Percentiles rank a stretch among this genome's conserved stretches.
Conservation (phyloP, 2,329 filamentous ascomycete species). For the Apiospora phragmitis region DNA sequence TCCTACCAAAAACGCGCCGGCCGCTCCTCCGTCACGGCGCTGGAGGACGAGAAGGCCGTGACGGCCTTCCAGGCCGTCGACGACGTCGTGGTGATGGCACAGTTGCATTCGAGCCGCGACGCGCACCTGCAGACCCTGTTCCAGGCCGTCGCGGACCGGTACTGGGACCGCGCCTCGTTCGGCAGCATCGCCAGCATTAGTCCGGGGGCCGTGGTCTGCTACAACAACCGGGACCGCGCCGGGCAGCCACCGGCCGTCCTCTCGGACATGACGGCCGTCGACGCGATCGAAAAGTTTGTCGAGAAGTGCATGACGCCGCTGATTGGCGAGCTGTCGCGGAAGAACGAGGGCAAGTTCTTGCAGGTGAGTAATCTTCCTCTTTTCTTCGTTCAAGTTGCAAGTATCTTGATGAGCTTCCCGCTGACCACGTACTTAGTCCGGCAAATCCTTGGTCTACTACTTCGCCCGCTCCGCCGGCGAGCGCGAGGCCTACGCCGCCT, state of each 20-base stretch:
- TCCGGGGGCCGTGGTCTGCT: conserved; percentile 33
- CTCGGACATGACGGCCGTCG: conserved; percentile 32
- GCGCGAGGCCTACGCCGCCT: conserved; percentile 35
- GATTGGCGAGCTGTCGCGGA: conserved; percentile 45
- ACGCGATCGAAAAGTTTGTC: conserved; percentile 39
- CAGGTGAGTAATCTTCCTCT: conserved; percentile 28
- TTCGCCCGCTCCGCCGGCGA: conserved; percentile 33
- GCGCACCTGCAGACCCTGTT: conserved; percentile 32
- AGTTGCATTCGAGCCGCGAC: conserved; percentile 30
- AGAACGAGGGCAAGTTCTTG: conserved; percentile 44
- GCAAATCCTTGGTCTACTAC: conserved; percentile 40
- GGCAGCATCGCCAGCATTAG: conserved; percentile 22
- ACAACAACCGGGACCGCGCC: conserved; percentile 41
- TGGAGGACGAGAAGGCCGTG: conserved; percentile 22
- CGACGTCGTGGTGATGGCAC: conserved; percentile 42
- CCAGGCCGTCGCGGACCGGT: conserved; percentile 33
- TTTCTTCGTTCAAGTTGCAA: neutral
- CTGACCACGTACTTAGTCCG: conserved; percentile 28
- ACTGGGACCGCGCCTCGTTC: conserved; percentile 44
- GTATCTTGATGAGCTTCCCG: neutral
- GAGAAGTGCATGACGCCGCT: conserved; percentile 38
- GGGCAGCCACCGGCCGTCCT: conserved; percentile 18
- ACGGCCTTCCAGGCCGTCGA: conserved; percentile 37
- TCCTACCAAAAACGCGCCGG: conserved; percentile 30
- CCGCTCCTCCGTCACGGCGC: conserved; percentile 26